Evolutionary conservation across 176 grass and related monocot species (phyloP), one percentile per base, ranked within the genome.

Genomic region (Triticum monococcum): DNA sequence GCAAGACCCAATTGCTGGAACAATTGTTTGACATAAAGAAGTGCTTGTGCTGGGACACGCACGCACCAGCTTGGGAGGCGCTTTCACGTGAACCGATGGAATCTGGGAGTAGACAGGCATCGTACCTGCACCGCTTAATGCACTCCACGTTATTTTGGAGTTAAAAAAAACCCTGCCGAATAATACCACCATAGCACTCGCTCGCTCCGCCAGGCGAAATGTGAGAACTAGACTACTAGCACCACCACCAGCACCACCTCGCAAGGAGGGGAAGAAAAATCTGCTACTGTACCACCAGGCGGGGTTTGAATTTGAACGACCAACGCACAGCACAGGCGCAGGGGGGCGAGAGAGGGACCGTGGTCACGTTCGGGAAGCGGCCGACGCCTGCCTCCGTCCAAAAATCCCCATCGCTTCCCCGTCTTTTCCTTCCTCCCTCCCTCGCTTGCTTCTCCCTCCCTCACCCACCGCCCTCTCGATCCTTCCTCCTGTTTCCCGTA

Each of bases 381-480:
- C n/a, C 68, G 81, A 38, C 24, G 68, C 68, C 43, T 54, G 45
- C 3, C 11, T 46, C 9, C 75, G 7, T 17, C 81, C 81, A 65
- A 73, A 38, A 5, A 4, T 3, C 84, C 64, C 1, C 10, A 37
- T 46, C 24, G 54, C 25, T 85, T 86, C 61, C 12, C 38, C 87
- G 59, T 57, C 25, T 61, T 81, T 86, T 90, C 54, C 88, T 70
- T 66, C 30, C 28, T 74, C 14, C 63, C 9, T 62, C 4, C 17
- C 18, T 59, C 54, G 24, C 72, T 75, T 8, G 37, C 70, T 43
- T 45, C 36, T 36, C 33, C 7, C 66, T 28, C 41, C 68, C 81
- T 86, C 88, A 78, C 64, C 85, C 85, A 76, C 85, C 72, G 3
- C 23, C 87, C 38, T 32, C 86, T 8, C 72, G 17, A 18, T 12